phyloP scores from a whole-genome alignment of 768 basidiomycete species.

The Heimioporus sp. region DNA sequence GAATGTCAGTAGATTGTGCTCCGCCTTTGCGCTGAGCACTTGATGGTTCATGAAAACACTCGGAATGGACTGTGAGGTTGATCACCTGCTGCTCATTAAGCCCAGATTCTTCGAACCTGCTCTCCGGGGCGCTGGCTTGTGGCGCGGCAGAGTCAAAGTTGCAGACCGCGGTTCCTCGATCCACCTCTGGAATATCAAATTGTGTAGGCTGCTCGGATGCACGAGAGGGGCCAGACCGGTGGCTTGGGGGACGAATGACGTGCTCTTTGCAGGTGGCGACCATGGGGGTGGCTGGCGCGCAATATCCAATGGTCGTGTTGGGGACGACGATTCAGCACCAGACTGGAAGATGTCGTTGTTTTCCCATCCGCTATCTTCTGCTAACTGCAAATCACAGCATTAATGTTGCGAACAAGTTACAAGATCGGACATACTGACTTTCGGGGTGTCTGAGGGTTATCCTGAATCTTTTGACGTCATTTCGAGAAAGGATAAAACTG shows the following conservation, averaged over 20 bases:
- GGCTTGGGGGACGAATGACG: conserved; percentile 10
- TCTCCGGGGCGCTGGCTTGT: conserved; percentile 21
- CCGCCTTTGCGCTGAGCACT: conserved; percentile 14
- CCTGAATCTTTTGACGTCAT: conserved; percentile 34
- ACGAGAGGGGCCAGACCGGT: conserved; percentile 18
- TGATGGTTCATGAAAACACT: conserved; percentile 27
- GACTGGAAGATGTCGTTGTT: conserved; percentile 90
- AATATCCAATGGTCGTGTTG: conserved; percentile 47
- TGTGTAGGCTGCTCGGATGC: conserved; percentile 10
- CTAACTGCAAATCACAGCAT: conserved; percentile 22
- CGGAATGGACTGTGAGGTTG: conserved; percentile 39
- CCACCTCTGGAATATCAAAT: conserved; percentile 1
- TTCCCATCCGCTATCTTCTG: conserved; percentile 84
- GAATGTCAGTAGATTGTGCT: conserved; percentile 40
- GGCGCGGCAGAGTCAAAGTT: conserved; percentile 1
- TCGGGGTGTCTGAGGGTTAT: conserved; percentile 52
- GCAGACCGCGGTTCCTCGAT: neutral
- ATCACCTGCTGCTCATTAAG: conserved; percentile 28
- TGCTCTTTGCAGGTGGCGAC: conserved; percentile 13
- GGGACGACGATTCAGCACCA: conserved; percentile 86
- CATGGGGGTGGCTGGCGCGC: conserved; percentile 28
- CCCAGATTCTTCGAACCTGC: conserved; percentile 13
- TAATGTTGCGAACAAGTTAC: conserved; percentile 4
- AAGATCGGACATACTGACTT: conserved; percentile 42
- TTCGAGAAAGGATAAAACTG: neutral